Conservation (phyloP, 169 alveolate species). For the Pseudocohnilembus persalinus region DNA sequence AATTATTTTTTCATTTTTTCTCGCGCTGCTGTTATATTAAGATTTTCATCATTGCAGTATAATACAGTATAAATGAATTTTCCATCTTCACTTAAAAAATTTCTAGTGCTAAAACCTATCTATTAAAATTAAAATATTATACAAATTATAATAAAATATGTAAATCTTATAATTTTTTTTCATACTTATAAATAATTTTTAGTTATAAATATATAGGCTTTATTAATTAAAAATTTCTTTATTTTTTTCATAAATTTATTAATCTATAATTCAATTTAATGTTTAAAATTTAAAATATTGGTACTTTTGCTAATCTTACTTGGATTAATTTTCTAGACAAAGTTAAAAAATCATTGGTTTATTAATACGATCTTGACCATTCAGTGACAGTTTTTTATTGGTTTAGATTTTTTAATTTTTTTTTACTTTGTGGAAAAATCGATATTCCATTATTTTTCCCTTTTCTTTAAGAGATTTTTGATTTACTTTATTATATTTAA, state of each 20-base stretch:
- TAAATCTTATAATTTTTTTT: no score
- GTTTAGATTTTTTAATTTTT: no score
- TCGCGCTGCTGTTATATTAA: background rate
- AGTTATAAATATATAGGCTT: background rate
- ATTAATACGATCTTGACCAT: no score
- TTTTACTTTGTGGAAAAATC: no score
- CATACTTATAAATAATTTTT: no score
- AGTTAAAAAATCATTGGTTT: no score
- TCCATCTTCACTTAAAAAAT: conserved; percentile 1
- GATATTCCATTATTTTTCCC: no score
- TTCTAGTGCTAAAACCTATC: background rate
- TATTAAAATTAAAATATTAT: background rate
- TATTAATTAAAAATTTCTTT: background rate
- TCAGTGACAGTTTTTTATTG: no score
- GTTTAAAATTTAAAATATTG: background rate
- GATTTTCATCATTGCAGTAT: conserved; percentile 6
- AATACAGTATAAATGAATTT: background rate
- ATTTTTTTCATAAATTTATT: no score
- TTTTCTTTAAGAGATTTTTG: no score
- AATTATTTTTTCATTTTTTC: conserved; percentile 11
- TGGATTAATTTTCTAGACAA: no score
- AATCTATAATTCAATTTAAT: background rate
- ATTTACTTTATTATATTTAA: no score
- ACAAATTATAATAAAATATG: background rate
- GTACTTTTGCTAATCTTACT: background rate